Conservation (phyloP, 331 rosid species). For the Ulmus americana region DNA sequence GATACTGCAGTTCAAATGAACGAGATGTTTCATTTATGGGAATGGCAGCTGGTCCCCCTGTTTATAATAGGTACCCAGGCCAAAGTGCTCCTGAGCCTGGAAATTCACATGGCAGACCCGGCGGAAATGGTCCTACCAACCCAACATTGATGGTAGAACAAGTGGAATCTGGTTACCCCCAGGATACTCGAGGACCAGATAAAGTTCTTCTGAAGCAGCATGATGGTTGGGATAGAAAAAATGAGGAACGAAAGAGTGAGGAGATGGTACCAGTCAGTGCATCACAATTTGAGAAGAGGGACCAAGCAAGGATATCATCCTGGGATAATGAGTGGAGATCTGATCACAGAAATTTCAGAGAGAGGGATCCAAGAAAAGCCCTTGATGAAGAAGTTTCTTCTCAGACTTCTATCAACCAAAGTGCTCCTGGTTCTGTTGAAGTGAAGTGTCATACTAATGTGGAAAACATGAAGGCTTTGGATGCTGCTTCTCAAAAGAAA, state of each 20-base stretch:
- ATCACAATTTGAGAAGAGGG: conserved; percentile 20
- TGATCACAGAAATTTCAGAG: conserved; percentile 38
- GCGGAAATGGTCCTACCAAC: conserved; percentile 43
- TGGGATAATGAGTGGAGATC: conserved; percentile 53
- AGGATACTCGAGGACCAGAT: conserved; percentile 63
- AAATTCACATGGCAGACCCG: conserved; percentile 48
- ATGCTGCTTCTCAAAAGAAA: conserved; percentile 39
- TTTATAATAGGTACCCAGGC: conserved; percentile 49
- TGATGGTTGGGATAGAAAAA: conserved; percentile 48
- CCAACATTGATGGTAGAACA: conserved; percentile 42
- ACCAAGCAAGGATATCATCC: conserved; percentile 31
- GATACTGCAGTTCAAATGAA: conserved; percentile 60
- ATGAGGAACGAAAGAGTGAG: conserved; percentile 47
- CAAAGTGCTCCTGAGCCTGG: conserved; percentile 53
- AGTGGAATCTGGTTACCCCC: conserved; percentile 48
- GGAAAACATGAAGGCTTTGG: conserved; percentile 29
- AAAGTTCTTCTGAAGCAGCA: conserved; percentile 78
- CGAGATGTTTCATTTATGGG: conserved; percentile 69
- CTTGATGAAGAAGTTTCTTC: conserved; percentile 43
- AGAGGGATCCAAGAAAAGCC: conserved; percentile 34
- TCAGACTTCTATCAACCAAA: conserved; percentile 42
- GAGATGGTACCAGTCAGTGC: conserved; percentile 28
- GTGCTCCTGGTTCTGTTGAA: conserved; percentile 30
- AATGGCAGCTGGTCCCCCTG: conserved; percentile 50
- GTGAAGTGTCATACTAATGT: conserved; percentile 36